Conservation (phyloP, 1,139 yeast species). For the Eremothecium gossypii region DNA sequence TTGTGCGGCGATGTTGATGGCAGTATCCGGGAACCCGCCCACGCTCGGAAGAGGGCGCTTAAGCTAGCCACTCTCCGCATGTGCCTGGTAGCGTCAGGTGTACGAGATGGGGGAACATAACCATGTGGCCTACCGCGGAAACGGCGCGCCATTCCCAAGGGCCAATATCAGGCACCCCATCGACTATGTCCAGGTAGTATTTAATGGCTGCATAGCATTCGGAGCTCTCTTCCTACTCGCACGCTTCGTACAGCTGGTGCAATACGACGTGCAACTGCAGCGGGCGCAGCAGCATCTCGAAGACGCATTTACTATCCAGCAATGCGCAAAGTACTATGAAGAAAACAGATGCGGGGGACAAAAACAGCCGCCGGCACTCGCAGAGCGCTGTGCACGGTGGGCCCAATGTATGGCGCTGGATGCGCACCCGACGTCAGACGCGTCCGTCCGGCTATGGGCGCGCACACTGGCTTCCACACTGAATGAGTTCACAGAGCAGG, state of each 20-base stretch:
- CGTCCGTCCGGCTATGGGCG: conserved; percentile 46
- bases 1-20: too few species aligned
- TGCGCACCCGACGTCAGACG: conserved; percentile 34
- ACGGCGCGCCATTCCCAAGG: background rate
- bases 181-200: conserved; percentile 41
- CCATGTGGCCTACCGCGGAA: background rate
- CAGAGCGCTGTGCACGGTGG: conserved; percentile 50
- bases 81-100: background rate
- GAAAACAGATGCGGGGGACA: conserved; percentile 52
- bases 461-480: conserved; percentile 53
- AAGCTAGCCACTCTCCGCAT: background rate
- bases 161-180: background rate
- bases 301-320: conserved; percentile 34
- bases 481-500: conserved; percentile 57
- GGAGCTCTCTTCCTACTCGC: conserved; percentile 38
- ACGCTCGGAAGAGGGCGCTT: too few species aligned
- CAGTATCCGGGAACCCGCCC: too few species aligned
- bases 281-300: conserved; percentile 28
- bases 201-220: conserved; percentile 39
- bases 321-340: conserved; percentile 42
- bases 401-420: conserved; percentile 53
- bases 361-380: conserved; percentile 50
- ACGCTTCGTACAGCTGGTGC: conserved; percentile 39
- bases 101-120: background rate
- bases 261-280: conserved; percentile 44